Evolutionary conservation across 2,329 filamentous ascomycete species (phyloP).

Genomic region (Pyrenochaeta sp.): DNA sequence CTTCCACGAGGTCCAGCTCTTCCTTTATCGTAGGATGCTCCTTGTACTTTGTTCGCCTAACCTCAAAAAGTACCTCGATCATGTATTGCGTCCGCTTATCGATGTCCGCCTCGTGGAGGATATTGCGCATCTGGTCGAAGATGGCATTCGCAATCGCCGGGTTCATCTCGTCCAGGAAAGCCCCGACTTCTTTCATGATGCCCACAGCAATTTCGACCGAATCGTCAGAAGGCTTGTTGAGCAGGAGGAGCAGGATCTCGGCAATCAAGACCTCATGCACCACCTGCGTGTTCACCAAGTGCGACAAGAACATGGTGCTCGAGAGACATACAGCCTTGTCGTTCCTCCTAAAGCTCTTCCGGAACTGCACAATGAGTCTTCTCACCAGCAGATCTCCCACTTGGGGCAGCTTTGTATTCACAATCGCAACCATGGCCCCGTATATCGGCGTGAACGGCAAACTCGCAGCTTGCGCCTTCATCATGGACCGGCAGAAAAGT

Average conservation of each 20-base stretch:
- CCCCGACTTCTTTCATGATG: conserved; percentile 89
- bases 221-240: conserved; percentile 96
- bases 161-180: conserved; percentile 96
- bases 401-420: conserved; percentile 96
- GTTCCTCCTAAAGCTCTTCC: conserved; percentile 94
- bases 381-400: conserved; percentile 91
- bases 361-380: conserved; percentile 87
- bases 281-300: conserved; percentile 95
- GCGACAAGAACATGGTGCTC: conserved; percentile 92
- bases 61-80: conserved; percentile 97
- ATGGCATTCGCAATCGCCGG: conserved; percentile 85
- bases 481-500: conserved; percentile 92
- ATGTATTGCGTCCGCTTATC: conserved; percentile 99
- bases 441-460: conserved; percentile 97
- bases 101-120: conserved; percentile 95
- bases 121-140: conserved; percentile 94
- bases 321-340: conserved; percentile 96
- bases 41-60: conserved; percentile 95
- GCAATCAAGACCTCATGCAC: conserved; percentile 92
- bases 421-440: conserved; percentile 92
- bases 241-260: conserved; percentile 88
- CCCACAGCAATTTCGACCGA: conserved; percentile 97
- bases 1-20: conserved; percentile 93
- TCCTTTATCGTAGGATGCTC: conserved; percentile 90
- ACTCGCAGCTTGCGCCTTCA: conserved; percentile 97